Base-by-base conservation (phyloP, 75 land plant species). In the Cryptomeria japonica region DNA sequence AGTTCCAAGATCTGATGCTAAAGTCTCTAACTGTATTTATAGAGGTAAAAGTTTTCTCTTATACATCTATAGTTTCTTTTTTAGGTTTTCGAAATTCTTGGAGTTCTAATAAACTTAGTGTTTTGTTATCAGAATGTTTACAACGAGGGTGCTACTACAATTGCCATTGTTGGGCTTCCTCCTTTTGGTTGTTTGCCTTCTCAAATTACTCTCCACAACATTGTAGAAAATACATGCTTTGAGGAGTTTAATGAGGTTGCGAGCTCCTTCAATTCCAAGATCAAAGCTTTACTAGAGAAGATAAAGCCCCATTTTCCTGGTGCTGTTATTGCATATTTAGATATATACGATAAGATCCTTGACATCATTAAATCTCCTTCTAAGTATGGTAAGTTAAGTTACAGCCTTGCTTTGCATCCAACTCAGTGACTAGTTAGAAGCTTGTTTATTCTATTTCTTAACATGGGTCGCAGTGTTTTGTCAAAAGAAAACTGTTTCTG, bases 131-230 rank as follows among this genome's bases (percentile, higher is more conserved):
- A 96, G 97, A 86, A 89, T 51, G 85, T 96, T 14, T 95, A 95
- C 86, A 10, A 25, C 0, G 34, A 92, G 55, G 97, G 97, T 47
- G 96, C 91, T 28, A 88, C 95, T 85, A 93, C 51, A 61, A 87
- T 94, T 64, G 95, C 89, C 11, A 90, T 96, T 19, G 88, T 93
- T 41, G 83, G 94, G 37, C 86, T 96, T 85, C 94, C 96, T 18
- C 95, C 97, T 8, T 28, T 91, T 3, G 96, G 97, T 51, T 96
- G 96, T 83, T 38, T 95, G 53, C 97, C 96, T 38, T 89, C 90
- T 46, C 87, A 90, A 28, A 92, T 93, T 14, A 93, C 91, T 1
- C 8, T 90, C 18, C 88, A 90, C 28, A 91, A 93, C 2, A 19
- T 64, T 0, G 88, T 58, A 1, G 86, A 85, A 88, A 93, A 90